phyloP scores from a whole-genome alignment of 2,329 filamentous ascomycete species.

The Cercospora sp. region DNA sequence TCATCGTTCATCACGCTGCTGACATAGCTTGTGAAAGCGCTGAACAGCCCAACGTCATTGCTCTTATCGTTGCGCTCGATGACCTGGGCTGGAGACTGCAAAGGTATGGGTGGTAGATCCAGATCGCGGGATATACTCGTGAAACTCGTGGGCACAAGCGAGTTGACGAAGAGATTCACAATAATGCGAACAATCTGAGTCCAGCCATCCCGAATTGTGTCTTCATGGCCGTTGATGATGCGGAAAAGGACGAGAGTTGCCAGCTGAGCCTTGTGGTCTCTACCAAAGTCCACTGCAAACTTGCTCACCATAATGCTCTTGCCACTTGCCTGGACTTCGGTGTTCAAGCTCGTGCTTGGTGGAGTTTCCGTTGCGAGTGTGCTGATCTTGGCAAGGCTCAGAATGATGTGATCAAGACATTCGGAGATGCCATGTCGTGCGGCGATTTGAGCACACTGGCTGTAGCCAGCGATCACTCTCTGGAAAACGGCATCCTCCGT shows the following conservation, averaged over 20 bases:
- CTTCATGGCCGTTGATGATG: constrained; percentile 82
- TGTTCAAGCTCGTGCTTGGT: constrained; percentile 86
- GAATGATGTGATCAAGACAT: constrained; percentile 88
- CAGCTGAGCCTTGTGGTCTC: constrained; percentile 89
- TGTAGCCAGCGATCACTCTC: constrained; percentile 89
- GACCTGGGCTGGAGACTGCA: constrained; percentile 88
- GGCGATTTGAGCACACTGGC: constrained; percentile 92
- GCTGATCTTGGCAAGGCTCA: constrained; percentile 85
- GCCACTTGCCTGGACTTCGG: constrained; percentile 82
- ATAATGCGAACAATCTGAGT: constrained; percentile 86
- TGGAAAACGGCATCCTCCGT: constrained; percentile 95
- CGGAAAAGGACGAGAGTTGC: constrained; percentile 95
- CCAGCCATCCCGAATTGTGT: constrained; percentile 74
- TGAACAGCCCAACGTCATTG: constrained; percentile 82
- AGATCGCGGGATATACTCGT: constrained; percentile 63
- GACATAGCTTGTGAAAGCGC: constrained; percentile 92
- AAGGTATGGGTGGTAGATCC: constrained; percentile 76
- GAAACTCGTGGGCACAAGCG: constrained; percentile 82
- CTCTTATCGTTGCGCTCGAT: constrained; percentile 82
- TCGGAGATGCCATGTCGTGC: constrained; percentile 80
- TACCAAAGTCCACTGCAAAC: constrained; percentile 90
- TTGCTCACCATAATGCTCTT: constrained; percentile 98
- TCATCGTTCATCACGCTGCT: constrained; percentile 99
- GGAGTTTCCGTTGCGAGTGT: constrained; percentile 74
- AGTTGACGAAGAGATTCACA: constrained; percentile 95